Evolutionary conservation across 495 filamentous ascomycete species (phyloP).

Genomic region (Aspergillus sclerotioniger): DNA sequence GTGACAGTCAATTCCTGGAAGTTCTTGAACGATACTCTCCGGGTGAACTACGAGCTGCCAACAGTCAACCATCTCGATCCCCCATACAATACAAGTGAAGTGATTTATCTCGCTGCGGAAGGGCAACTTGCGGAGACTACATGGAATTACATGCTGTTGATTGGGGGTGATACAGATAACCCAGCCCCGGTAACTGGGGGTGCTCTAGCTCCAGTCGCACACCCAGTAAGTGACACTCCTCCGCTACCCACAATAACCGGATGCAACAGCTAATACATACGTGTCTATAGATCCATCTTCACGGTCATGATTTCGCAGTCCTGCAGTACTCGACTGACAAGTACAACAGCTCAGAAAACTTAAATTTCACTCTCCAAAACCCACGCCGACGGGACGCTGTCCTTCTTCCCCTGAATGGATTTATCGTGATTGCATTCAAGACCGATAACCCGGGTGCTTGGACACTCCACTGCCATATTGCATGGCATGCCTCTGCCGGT

Average conservation of each 20-base stretch:
- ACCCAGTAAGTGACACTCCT: constrained; percentile 6
- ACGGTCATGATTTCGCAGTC: constrained; percentile 67
- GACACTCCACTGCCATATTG: constrained; percentile 47
- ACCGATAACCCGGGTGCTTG: constrained; percentile 58
- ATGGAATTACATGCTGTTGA: constrained; percentile 12
- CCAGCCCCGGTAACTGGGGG: background rate
- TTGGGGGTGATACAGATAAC: constrained; percentile 2
- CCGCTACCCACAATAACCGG: constrained; percentile 27
- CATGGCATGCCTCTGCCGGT: constrained; percentile 37
- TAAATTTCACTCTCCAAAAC: constrained; percentile 11
- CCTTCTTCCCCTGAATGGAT: constrained; percentile 38
- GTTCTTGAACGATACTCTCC: constrained; percentile 7
- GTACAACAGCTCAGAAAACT: constrained; percentile 42
- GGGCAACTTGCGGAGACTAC: background rate
- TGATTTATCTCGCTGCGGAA: constrained; percentile 25
- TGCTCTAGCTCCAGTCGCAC: background rate
- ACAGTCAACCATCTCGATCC: constrained; percentile 12
- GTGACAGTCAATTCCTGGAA: constrained; percentile 4
- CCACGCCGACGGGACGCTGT: constrained; percentile 47
- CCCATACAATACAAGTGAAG: constrained; percentile 32
- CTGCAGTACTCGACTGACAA: constrained; percentile 2
- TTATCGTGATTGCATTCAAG: constrained; percentile 57
- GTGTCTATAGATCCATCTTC: constrained; percentile 60
- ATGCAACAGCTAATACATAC: too few relatives aligned
- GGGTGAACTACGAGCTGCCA: constrained; percentile 12